These are phyloP conservation scores for Suhomyces anneliseae DNA, from an alignment of 1,139 yeast genomes.

Conservation along the genomic window DNA sequence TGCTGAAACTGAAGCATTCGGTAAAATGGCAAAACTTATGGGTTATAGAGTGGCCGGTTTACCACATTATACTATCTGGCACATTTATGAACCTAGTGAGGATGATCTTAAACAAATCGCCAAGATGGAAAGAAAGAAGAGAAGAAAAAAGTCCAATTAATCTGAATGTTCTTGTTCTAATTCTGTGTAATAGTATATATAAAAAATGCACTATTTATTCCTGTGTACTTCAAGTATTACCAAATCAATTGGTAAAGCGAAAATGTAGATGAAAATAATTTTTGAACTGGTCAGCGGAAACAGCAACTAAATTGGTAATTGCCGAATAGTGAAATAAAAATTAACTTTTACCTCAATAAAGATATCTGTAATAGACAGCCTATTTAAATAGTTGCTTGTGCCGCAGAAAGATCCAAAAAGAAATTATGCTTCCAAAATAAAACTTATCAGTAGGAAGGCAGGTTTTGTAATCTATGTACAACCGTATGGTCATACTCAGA, in stretches of 20 bases:
- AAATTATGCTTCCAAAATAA: constrained; percentile 11
- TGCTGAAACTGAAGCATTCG: constrained; percentile 92
- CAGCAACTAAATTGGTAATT: too few relatives aligned
- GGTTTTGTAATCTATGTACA: constrained; percentile 49
- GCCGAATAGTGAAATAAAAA: too few relatives aligned
- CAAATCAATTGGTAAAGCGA: too few relatives aligned
- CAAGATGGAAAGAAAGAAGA: constrained; percentile 66
- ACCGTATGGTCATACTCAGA: constrained; percentile 48
- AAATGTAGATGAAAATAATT: too few relatives aligned
- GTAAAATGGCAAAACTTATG: constrained; percentile 79
- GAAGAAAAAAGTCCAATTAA: constrained; percentile 32
- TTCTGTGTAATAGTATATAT: background rate
- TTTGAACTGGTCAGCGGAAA: too few relatives aligned
- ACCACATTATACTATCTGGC: constrained; percentile 91
- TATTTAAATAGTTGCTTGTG: too few relatives aligned
- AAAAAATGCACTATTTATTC: background rate
- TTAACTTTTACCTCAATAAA: too few relatives aligned
- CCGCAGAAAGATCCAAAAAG: too few relatives aligned
- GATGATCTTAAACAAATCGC: constrained; percentile 81
- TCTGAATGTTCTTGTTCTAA: background rate
- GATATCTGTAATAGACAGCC: too few relatives aligned
- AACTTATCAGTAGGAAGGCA: constrained; percentile 53
- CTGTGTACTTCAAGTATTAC: background rate
- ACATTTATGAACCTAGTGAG: constrained; percentile 85
- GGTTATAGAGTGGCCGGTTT: constrained; percentile 82